phyloP scores from a whole-genome alignment of 2,329 filamentous ascomycete species.

The Trichoderma brevicompactum region DNA sequence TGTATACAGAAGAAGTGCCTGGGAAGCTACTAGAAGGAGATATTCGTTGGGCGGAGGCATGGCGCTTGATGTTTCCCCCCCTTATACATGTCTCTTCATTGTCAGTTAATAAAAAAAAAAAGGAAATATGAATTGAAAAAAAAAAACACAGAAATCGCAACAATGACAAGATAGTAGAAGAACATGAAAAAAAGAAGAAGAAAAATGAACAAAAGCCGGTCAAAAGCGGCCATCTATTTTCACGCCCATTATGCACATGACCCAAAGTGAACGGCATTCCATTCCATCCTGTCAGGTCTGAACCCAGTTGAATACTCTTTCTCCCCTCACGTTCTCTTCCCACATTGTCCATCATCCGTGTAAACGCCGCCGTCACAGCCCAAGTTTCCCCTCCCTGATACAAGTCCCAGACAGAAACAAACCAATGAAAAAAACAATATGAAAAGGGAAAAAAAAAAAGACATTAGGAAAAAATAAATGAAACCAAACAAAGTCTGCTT shows the following conservation, averaged over 20 bases:
- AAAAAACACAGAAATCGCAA: background rate
- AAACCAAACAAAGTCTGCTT: background rate
- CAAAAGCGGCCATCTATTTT: conserved; percentile 20
- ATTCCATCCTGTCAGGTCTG: conserved; percentile 21
- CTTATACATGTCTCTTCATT: conserved; percentile 10
- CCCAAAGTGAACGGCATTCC: conserved; percentile 26
- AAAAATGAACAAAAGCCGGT: background rate
- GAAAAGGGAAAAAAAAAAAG: conserved; percentile 26
- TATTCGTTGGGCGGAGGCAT: background rate
- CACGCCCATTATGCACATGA: conserved; percentile 27
- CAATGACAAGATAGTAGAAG: background rate
- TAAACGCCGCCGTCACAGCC: conserved; percentile 35
- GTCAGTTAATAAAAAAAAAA: background rate
- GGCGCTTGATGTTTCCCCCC: background rate
- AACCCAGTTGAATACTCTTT: conserved; percentile 25
- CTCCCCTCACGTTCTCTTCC: background rate
- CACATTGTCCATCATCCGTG: conserved; percentile 25
- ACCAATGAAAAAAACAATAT: background rate
- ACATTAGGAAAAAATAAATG: conserved; percentile 29
- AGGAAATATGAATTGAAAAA: background rate
- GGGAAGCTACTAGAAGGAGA: conserved; percentile 14
- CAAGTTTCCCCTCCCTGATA: conserved; percentile 30
- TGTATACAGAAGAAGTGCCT: background rate
- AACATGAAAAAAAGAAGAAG: background rate
- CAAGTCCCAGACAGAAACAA: conserved; percentile 28